phyloP scores from a whole-genome alignment of 78 protist genomes.

The Thecamonas trahens region DNA sequence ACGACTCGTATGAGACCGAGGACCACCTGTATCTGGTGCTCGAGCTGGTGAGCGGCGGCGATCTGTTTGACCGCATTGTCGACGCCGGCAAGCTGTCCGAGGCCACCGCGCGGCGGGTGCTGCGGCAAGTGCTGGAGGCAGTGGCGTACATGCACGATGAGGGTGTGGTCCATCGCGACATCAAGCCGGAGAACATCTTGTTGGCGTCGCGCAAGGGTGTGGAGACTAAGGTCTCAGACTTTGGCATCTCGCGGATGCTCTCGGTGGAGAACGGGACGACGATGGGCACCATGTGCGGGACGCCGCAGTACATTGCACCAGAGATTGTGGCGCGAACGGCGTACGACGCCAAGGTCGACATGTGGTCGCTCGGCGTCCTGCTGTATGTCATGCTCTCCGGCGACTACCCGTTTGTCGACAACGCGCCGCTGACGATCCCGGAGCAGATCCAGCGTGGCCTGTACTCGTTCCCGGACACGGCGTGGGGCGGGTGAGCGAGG shows the following conservation, averaged over 20 bases:
- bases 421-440: too few species aligned
- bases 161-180: conserved; percentile 32
- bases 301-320: conserved; percentile 41
- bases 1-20: neutral
- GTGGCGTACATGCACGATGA: conserved; percentile 15
- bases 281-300: conserved; percentile 32
- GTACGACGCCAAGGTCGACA: conserved; percentile 13
- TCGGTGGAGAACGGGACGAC: neutral
- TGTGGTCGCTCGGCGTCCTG: conserved; percentile 23
- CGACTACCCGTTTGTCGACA: neutral
- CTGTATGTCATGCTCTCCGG: conserved; percentile 14
- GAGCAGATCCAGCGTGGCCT: too few species aligned
- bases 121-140: conserved; percentile 12
- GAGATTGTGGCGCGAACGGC: conserved; percentile 15
- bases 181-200: conserved; percentile 41
- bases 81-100: neutral
- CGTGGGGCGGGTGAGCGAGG: too few species aligned
- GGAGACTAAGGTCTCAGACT: conserved; percentile 14
- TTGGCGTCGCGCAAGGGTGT: neutral
- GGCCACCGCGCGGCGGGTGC: neutral
- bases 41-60: conserved; percentile 40
- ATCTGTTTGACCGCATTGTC: conserved; percentile 12
- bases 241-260: conserved; percentile 12
- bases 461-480: too few species aligned
- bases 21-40: conserved; percentile 10